phyloP scores from a whole-genome alignment of 345 rosid genomes.

The Dimocarpus longan region DNA sequence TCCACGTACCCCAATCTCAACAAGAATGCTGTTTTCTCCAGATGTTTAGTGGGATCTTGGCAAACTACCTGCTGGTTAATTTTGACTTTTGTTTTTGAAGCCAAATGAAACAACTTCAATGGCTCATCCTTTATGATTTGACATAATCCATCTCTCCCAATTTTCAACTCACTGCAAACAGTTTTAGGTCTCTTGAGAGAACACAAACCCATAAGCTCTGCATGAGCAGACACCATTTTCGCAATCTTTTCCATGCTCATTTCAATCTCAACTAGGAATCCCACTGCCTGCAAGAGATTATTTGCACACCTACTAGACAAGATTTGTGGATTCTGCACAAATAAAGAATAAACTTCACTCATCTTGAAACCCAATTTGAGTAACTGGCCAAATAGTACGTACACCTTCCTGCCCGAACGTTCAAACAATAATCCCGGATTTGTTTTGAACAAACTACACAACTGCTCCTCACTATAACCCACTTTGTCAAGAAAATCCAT shows the following conservation, averaged over 20 bases:
- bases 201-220: conserved; percentile 49
- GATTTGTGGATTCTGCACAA: conserved; percentile 54
- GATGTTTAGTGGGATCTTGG: conserved; percentile 33
- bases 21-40: conserved; percentile 67
- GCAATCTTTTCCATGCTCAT: conserved; percentile 55
- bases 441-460: conserved; percentile 43
- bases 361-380: conserved; percentile 59
- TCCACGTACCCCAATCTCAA: conserved; percentile 68
- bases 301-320: conserved; percentile 46
- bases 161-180: conserved; percentile 44
- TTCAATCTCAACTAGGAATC: conserved; percentile 54
- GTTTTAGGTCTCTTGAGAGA: conserved; percentile 59
- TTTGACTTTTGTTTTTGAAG: conserved; percentile 42
- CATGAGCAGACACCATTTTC: conserved; percentile 36
- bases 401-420: conserved; percentile 66
- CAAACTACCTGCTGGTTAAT: conserved; percentile 25
- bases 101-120: conserved; percentile 53
- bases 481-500: conserved; percentile 64
- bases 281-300: conserved; percentile 50
- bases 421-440: conserved; percentile 59
- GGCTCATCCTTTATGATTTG: conserved; percentile 63
- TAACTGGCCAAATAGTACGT: conserved; percentile 59
- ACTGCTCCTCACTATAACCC: conserved; percentile 56
- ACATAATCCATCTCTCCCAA: conserved; percentile 45
- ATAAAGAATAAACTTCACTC: conserved; percentile 47